Base-by-base conservation (phyloP, 2,329 filamentous ascomycete species). In the Paraconiothyrium sp. region DNA sequence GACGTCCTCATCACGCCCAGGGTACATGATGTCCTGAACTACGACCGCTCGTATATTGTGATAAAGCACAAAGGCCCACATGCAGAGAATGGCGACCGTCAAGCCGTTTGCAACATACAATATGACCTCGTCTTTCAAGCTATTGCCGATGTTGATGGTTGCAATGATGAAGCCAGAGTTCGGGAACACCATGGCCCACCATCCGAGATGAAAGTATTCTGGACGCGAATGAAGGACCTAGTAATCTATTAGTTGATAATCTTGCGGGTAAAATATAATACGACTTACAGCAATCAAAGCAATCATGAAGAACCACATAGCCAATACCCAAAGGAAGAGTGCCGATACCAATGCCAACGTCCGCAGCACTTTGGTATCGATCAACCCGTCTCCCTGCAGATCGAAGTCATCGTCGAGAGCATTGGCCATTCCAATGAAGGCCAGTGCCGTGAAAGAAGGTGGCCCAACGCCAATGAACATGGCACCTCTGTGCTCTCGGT, bases 401-500 rank as follows among this genome's bases (percentile, higher is more conserved):
- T 79, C 78, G 65, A 85, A 85, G 41, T 82, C 79, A 6, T 73
- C 67, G 0, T 69, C 80, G 0, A 89, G 75, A 9, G 84, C 83
- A 49, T 85, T 82, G 0, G 89, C 84, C 84, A 92, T 89, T 51
- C 89, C 89, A 41, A 92, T 86, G 44, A 92, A 82, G 0, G 90
- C 90, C 14, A 92, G 80, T 1, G 87, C 88, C 0, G 90, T 92
- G 80, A 92, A 92, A 1, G 88, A 85, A 0, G 90, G 89, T 1
- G 90, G 89, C 0, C 90, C 90, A n/a, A 92, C 90, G 62, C 88
- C 89, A 81, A 93, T 92, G 80, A 91, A 92, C 73, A 93, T 85
- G 0, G 87, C 90, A 0, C 90, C 88, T 54, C 90, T 82, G 63
- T 90, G 88, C 69, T 90, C 88, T 8, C 86, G 82, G 65, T 81